phyloP scores from a whole-genome alignment of 805 yeast species.

The Monosporozyma aquatica region DNA sequence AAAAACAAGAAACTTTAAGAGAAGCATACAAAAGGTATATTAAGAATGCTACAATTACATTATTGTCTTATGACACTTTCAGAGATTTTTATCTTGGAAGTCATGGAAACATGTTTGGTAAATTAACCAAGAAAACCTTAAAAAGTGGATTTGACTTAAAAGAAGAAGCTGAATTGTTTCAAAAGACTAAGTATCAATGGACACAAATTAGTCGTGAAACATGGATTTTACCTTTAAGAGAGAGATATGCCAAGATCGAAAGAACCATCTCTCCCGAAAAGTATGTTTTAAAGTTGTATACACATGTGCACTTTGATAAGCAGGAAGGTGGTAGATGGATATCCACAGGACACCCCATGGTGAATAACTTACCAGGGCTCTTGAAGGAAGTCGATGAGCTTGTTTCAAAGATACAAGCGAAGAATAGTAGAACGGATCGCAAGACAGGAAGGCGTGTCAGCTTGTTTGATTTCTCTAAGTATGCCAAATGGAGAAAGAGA shows the following conservation, averaged over 20 bases:
- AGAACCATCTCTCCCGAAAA: neutral
- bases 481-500: constrained; percentile 28
- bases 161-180: constrained; percentile 13
- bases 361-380: neutral
- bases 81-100: constrained; percentile 20
- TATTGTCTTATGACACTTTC: constrained; percentile 35
- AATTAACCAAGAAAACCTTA: constrained; percentile 1
- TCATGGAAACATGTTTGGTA: neutral
- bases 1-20: constrained; percentile 1
- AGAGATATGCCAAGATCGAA: neutral
- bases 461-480: constrained; percentile 12
- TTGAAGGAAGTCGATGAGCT: neutral
- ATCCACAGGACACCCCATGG: neutral
- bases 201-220: constrained; percentile 23
- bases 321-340: neutral
- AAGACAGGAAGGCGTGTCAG: neutral
- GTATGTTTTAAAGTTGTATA: constrained; percentile 10
- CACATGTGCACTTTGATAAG: neutral
- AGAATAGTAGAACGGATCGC: neutral
- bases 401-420: neutral
- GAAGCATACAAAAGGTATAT: neutral
- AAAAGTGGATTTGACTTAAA: neutral
- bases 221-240: constrained; percentile 28
- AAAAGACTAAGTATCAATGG: constrained; percentile 31
- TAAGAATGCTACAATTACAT: constrained; percentile 12